These are phyloP conservation scores for Epichloe brachyelytri DNA, from an alignment of 2,329 filamentous ascomycete genomes.

Conservation along the genomic window DNA sequence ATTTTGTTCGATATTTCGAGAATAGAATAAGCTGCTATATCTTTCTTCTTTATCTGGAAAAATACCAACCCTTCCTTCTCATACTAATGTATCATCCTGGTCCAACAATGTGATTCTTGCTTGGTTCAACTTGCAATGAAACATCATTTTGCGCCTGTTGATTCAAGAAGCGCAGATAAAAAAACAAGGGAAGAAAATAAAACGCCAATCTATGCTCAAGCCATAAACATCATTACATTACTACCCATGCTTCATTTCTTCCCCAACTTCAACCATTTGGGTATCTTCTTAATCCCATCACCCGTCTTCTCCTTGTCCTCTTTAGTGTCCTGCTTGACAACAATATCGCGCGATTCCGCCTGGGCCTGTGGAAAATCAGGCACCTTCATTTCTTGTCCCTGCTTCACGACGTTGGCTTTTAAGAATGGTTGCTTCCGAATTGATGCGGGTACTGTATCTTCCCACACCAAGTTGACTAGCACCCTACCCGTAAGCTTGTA, in stretches of 20 bases:
- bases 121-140: neutral
- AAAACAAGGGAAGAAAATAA: neutral
- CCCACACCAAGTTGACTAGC: constrained; percentile 67
- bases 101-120: too few species aligned
- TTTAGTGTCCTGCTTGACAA: constrained; percentile 13
- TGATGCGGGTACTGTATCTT: constrained; percentile 43
- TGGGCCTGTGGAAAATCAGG: constrained; percentile 37
- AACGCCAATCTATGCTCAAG: constrained; percentile 1
- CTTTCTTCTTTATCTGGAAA: neutral
- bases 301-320: constrained; percentile 25
- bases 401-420: constrained; percentile 40
- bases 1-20: neutral
- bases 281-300: constrained; percentile 34
- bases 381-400: constrained; percentile 55
- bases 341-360: constrained; percentile 23
- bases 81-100: neutral
- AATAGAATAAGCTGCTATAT: constrained; percentile 2
- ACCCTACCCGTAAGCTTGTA: constrained; percentile 59
- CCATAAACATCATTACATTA: neutral
- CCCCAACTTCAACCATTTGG: constrained; percentile 62
- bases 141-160: neutral
- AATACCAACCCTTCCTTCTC: constrained; percentile 4
- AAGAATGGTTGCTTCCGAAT: constrained; percentile 46
- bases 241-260: constrained; percentile 45
- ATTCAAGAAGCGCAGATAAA: neutral